These are phyloP conservation scores for Clavispora carvajalis DNA, from an alignment of 805 yeast species.

Conservation along the genomic window DNA sequence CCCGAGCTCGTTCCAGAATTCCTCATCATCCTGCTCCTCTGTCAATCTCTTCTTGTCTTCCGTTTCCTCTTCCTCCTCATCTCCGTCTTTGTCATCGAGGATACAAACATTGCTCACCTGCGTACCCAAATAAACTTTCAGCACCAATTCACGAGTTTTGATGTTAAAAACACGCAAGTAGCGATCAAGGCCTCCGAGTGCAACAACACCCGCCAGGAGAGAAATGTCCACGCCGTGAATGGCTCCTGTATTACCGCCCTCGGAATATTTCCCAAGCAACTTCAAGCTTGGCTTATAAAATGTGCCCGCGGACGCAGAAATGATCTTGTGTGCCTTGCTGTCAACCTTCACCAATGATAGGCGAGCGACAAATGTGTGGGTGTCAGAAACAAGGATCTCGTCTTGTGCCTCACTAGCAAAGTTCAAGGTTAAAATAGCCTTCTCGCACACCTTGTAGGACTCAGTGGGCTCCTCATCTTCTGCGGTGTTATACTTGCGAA, in stretches of 20 bases:
- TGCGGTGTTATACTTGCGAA: conserved; percentile 66
- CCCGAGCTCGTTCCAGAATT: conserved; percentile 35
- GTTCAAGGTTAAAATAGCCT: conserved; percentile 44
- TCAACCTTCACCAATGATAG: conserved; percentile 37
- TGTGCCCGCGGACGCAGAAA: conserved; percentile 44
- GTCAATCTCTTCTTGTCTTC: conserved; percentile 22
- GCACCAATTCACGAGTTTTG: conserved; percentile 51
- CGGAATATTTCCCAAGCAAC: conserved; percentile 57
- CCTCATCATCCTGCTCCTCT: conserved; percentile 30
- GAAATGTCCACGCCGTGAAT: conserved; percentile 60
- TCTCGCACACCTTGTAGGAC: conserved; percentile 50
- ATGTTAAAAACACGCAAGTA: conserved; percentile 75
- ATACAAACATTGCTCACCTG: conserved; percentile 54
- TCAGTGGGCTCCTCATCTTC: conserved; percentile 64
- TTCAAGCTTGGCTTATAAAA: conserved; percentile 43
- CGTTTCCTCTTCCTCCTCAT: conserved; percentile 30
- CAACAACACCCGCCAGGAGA: conserved; percentile 41
- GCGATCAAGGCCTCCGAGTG: conserved; percentile 83
- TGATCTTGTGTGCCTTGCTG: conserved; percentile 28
- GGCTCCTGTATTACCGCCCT: conserved; percentile 55
- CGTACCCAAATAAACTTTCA: conserved; percentile 72
- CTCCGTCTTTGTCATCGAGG: conserved; percentile 43
- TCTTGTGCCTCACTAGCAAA: conserved; percentile 30
- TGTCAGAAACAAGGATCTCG: conserved; percentile 62
- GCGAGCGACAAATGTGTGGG: conserved; percentile 58